Conservation (phyloP, 441 rosid genomes). For the Dalechampia spathulata region DNA sequence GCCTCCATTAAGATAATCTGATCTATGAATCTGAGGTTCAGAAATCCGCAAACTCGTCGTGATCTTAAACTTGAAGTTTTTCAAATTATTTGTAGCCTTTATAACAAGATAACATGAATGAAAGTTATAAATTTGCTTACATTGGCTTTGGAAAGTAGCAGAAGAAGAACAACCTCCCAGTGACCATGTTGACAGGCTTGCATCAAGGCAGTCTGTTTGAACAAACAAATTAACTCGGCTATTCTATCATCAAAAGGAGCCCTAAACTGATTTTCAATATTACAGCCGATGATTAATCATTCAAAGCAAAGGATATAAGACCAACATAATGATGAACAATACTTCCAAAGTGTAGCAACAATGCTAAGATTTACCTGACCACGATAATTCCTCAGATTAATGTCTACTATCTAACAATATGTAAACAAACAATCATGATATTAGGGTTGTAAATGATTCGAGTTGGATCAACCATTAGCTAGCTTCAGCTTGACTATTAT, state of each 20-base stretch:
- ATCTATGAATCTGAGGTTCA: conserved; percentile 60
- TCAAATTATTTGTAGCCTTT: no score
- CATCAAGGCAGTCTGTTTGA: conserved; percentile 85
- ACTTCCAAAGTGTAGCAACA: conserved; percentile 3
- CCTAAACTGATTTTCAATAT: no score
- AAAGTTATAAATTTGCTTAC: conserved; percentile 40
- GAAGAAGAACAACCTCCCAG: conserved; percentile 87
- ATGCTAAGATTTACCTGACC: conserved; percentile 63
- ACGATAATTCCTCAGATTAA: conserved; percentile 88
- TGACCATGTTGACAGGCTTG: conserved; percentile 99
- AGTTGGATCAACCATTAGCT: no score
- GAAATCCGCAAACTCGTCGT: conserved; percentile 17
- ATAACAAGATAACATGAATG: background rate
- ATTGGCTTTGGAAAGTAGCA: conserved; percentile 82
- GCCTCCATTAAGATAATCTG: conserved; percentile 89
- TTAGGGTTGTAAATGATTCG: no score
- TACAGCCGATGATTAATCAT: no score
- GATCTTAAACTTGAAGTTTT: conserved; percentile 4
- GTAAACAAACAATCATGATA: no score
- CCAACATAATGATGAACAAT: no score
- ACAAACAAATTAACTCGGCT: conserved; percentile 12
- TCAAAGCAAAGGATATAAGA: no score
- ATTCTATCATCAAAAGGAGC: no score
- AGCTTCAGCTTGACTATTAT: no score
- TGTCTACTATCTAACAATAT: conserved; percentile 70